Percentiles rank a stretch among this genome's conserved stretches.
phyloP scores from a whole-genome alignment of 2,329 filamentous ascomycete genomes.

The Elsinoe necatrix region DNA sequence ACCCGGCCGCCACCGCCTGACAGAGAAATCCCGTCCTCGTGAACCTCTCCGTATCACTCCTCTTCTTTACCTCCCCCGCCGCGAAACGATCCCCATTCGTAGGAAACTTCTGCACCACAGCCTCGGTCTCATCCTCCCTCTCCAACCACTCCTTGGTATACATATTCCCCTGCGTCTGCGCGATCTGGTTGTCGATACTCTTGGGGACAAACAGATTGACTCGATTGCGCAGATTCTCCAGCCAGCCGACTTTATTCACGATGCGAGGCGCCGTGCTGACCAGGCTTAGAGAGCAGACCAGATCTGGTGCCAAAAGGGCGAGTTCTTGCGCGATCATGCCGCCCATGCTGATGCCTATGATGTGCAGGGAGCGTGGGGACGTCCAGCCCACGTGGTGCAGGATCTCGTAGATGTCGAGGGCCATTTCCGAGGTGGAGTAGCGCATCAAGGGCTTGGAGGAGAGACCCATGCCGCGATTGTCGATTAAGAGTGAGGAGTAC shows the following conservation, averaged over 20 bases:
- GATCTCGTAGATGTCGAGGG: conserved; percentile 64
- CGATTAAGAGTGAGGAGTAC: conserved; percentile 68
- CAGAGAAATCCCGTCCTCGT: conserved; percentile 60
- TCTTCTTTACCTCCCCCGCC: conserved; percentile 69
- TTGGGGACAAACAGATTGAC: conserved; percentile 59
- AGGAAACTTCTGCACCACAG: conserved; percentile 47
- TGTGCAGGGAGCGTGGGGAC: conserved; percentile 48
- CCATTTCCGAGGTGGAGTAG: conserved; percentile 81
- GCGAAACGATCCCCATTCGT: conserved; percentile 76
- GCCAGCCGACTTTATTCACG: conserved; percentile 42
- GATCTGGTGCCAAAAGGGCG: conserved; percentile 38
- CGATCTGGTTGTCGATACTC: conserved; percentile 57
- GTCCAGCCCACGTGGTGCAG: conserved; percentile 62
- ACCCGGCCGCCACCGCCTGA: conserved; percentile 69
- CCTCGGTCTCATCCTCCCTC: conserved; percentile 47
- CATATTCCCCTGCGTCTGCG: conserved; percentile 55
- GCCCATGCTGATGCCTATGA: conserved; percentile 75
- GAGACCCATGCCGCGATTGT: conserved; percentile 77
- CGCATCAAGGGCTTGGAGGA: conserved; percentile 68
- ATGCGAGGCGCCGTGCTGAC: conserved; percentile 43
- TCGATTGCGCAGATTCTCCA: conserved; percentile 55
- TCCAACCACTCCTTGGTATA: conserved; percentile 59
- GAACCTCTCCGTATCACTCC: conserved; percentile 52
- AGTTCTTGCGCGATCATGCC: conserved; percentile 91
- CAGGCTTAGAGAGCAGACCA: conserved; percentile 43